Evolutionary conservation across 805 yeast species (phyloP).

Genomic region (Henningerozyma blattae): DNA sequence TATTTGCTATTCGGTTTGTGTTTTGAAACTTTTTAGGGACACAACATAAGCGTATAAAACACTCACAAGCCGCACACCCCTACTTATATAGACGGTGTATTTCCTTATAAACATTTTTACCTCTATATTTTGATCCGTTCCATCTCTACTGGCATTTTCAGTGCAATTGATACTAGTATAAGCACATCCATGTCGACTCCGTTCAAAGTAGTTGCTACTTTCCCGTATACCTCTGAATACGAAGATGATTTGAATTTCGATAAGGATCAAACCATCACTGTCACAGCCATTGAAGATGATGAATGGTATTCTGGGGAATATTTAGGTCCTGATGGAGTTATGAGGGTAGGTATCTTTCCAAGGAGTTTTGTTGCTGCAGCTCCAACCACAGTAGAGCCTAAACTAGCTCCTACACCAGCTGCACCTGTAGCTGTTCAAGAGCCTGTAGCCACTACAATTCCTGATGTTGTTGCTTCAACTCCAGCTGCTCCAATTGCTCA

Average conservation of each 20-base stretch:
- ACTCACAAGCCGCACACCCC: no score
- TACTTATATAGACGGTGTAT: no score
- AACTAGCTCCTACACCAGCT: slow-evolving; percentile 1
- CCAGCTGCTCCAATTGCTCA: slow-evolving; percentile 1
- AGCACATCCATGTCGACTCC: no score
- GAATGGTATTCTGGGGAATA: slow-evolving; percentile 82
- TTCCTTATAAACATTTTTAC: no score
- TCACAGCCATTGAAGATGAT: slow-evolving; percentile 72
- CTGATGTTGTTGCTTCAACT: background rate
- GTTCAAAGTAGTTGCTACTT: slow-evolving; percentile 57
- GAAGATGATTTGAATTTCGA: slow-evolving; percentile 74
- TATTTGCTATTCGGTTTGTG: no score
- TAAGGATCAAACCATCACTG: slow-evolving; percentile 59
- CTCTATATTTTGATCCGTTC: no score
- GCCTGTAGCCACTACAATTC: background rate
- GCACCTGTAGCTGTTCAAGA: slow-evolving; percentile 1
- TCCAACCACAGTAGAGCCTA: background rate
- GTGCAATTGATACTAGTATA: no score
- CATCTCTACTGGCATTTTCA: no score
- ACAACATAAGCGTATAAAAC: no score
- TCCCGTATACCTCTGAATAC: slow-evolving; percentile 55
- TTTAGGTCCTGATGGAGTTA: slow-evolving; percentile 29
- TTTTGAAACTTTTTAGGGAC: no score
- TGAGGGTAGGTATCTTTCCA: slow-evolving; percentile 72
- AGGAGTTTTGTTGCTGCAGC: slow-evolving; percentile 49